A percentile compares a stretch with the other conserved stretches of the same genome.
Evolutionary conservation across 768 basidiomycete species (phyloP).

Genomic region (Paxillus rubicundulus): DNA sequence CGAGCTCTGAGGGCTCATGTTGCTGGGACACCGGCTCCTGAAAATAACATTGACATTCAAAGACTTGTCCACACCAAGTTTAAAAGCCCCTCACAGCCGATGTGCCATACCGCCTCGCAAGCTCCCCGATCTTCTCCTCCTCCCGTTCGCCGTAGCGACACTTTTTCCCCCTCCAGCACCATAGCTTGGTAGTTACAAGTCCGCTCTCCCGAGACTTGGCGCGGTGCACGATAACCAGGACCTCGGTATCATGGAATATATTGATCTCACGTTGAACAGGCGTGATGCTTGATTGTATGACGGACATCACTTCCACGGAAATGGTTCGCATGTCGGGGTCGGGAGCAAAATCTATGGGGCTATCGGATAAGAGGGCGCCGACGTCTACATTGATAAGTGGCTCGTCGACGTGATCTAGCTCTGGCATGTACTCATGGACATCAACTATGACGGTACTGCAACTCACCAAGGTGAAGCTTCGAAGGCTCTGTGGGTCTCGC

Average conservation of each 20-base stretch:
- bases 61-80: background rate
- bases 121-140: slow-evolving; percentile 62
- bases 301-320: slow-evolving; percentile 69
- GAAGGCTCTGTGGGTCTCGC: slow-evolving; percentile 3
- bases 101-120: slow-evolving; percentile 74
- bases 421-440: slow-evolving; percentile 3
- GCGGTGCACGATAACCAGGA: slow-evolving; percentile 66
- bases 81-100: slow-evolving; percentile 44
- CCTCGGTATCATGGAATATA: slow-evolving; percentile 74
- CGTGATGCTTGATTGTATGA: slow-evolving; percentile 50
- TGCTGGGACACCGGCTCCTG: slow-evolving; percentile 51
- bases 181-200: slow-evolving; percentile 66
- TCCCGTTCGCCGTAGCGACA: slow-evolving; percentile 56
- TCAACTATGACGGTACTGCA: no score
- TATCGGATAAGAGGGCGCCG: slow-evolving; percentile 38
- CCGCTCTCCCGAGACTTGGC: slow-evolving; percentile 63
- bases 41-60: background rate
- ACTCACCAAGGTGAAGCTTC: slow-evolving; percentile 36
- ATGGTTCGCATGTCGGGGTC: slow-evolving; percentile 49
- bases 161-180: slow-evolving; percentile 72
- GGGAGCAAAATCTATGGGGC: slow-evolving; percentile 12
- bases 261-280: slow-evolving; percentile 44
- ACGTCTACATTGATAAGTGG: slow-evolving; percentile 51
- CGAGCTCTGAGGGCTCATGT: slow-evolving; percentile 61
- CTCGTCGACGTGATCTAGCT: slow-evolving; percentile 39